phyloP scores from a whole-genome alignment of 331 rosid genomes.

The Rhamnella rubrinervis region DNA sequence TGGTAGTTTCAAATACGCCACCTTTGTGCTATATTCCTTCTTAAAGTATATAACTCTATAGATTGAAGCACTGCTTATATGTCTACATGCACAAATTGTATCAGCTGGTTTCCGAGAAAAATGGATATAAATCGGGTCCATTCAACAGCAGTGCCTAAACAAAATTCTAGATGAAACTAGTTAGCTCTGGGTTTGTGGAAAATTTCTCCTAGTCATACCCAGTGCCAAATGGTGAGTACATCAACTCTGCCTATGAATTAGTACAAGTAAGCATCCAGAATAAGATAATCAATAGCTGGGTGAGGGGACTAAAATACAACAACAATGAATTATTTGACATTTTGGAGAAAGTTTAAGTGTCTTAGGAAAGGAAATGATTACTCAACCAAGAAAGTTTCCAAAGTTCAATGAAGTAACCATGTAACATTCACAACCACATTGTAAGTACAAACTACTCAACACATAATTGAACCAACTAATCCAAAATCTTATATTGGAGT shows the following conservation, averaged over 20 bases:
- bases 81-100: not conserved
- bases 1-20: too few species aligned
- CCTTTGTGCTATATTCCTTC: too few species aligned
- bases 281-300: not conserved
- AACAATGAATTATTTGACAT: not conserved
- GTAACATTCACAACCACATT: not conserved
- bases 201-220: conserved; percentile 2
- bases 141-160: not conserved
- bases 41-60: too few species aligned
- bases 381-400: not conserved
- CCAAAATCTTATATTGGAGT: not conserved
- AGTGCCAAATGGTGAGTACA: not conserved
- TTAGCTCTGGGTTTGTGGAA: not conserved
- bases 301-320: too few species aligned
- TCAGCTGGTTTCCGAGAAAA: not conserved
- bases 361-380: not conserved
- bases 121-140: too few species aligned
- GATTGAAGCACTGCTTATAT: not conserved
- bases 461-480: conserved; percentile 5
- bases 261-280: not conserved
- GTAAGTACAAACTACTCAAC: not conserved
- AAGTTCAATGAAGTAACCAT: not conserved
- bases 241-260: not conserved
- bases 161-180: not conserved
- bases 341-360: not conserved